A percentile compares a stretch with the other conserved stretches of the same genome.
phyloP scores from a whole-genome alignment of 1,284 basidiomycete genomes.

The Naganishia sp. region DNA sequence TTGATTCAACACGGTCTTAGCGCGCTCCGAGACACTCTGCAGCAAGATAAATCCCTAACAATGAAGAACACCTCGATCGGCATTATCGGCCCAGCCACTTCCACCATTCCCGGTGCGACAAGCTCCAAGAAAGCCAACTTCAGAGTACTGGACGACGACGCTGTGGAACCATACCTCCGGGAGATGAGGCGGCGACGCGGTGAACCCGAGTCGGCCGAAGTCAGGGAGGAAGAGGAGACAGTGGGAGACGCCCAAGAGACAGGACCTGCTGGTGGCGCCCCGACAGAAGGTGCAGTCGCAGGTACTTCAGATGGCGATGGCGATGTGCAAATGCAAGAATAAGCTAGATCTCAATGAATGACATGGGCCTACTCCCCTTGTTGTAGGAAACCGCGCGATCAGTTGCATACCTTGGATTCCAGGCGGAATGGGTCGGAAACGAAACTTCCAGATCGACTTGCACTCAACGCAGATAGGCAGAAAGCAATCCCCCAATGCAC shows the following conservation, averaged over 20 bases:
- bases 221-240: constrained; percentile 25
- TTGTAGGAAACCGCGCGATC: background rate
- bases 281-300: constrained; percentile 29
- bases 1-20: constrained; percentile 88
- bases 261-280: constrained; percentile 49
- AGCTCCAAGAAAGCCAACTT: constrained; percentile 48
- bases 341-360: background rate
- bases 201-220: constrained; percentile 62
- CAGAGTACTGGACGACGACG: constrained; percentile 57
- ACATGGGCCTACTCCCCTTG: too few species aligned
- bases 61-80: constrained; percentile 89
- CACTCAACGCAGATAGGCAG: background rate
- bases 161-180: constrained; percentile 68
- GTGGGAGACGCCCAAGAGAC: constrained; percentile 48
- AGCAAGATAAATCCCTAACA: constrained; percentile 94
- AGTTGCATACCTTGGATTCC: background rate
- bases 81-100: constrained; percentile 68
- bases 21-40: constrained; percentile 88
- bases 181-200: constrained; percentile 54
- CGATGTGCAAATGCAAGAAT: constrained; percentile 76
- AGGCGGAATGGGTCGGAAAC: too few species aligned
- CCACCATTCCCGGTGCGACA: constrained; percentile 5
- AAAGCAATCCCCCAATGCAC: too few species aligned
- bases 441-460: background rate
- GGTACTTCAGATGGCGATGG: constrained; percentile 55